phyloP scores from a whole-genome alignment of 768 basidiomycete species.

The Phlegmacium glaucopus region DNA sequence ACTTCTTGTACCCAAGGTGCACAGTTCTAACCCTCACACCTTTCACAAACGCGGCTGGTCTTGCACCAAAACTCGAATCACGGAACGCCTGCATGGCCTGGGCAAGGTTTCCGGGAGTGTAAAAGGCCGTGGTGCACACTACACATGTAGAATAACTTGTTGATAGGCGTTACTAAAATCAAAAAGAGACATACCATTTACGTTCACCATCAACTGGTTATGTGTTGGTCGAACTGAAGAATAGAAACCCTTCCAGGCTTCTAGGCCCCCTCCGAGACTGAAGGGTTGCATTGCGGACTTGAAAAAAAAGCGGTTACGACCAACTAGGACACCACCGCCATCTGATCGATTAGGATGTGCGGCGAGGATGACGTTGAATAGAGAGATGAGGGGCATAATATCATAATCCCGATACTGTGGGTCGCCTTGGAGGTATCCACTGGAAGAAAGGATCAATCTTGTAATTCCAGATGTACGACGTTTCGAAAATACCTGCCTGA shows the following conservation, averaged over 20 bases:
- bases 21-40: slow-evolving; percentile 62
- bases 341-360: slow-evolving; percentile 48
- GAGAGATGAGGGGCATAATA: slow-evolving; percentile 54
- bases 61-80: slow-evolving; percentile 54
- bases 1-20: slow-evolving; percentile 76
- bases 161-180: slow-evolving; percentile 1
- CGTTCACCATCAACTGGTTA: slow-evolving; percentile 60
- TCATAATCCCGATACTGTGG: slow-evolving; percentile 54
- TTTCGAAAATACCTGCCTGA: slow-evolving; percentile 35
- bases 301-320: slow-evolving; percentile 68
- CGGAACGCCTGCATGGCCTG: slow-evolving; percentile 54
- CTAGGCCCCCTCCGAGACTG: slow-evolving; percentile 49
- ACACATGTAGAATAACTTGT: slow-evolving; percentile 1
- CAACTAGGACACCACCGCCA: slow-evolving; percentile 63
- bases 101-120: slow-evolving; percentile 61
- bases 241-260: slow-evolving; percentile 57
- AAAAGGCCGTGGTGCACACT: slow-evolving; percentile 62
- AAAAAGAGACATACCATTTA: slow-evolving; percentile 49
- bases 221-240: slow-evolving; percentile 56
- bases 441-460: slow-evolving; percentile 22
- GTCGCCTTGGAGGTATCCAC: slow-evolving; percentile 52
- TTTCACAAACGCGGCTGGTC: slow-evolving; percentile 56
- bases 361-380: slow-evolving; percentile 62
- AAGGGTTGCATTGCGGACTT: slow-evolving; percentile 44
- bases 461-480: slow-evolving; percentile 29